These are phyloP conservation scores for Teunomyces stri DNA, from an alignment of 805 yeast species.

Conservation along the genomic window DNA sequence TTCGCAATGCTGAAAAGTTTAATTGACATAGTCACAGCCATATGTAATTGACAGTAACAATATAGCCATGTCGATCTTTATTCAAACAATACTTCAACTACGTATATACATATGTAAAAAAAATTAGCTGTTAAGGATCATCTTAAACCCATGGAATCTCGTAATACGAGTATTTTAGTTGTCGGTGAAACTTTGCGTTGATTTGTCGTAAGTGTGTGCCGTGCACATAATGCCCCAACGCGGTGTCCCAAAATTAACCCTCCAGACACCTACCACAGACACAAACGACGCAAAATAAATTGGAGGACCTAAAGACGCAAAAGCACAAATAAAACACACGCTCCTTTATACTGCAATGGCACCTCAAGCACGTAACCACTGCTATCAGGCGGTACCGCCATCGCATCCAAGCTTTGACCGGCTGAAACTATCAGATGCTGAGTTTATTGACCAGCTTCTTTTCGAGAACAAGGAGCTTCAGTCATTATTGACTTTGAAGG, in stretches of 20 bases:
- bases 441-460: constrained; percentile 33
- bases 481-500: constrained; percentile 11
- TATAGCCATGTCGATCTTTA: not conserved
- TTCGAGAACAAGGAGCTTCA: constrained; percentile 37
- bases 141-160: too few species aligned
- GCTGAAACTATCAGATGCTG: constrained; percentile 22
- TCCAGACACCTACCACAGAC: not conserved
- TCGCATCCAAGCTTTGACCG: constrained; percentile 38
- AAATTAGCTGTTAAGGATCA: too few species aligned
- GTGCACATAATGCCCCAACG: constrained; percentile 1
- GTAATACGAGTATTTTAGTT: not conserved
- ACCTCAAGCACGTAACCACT: not conserved
- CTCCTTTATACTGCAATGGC: not conserved
- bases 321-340: not conserved
- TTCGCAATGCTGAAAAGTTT: not conserved
- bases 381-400: constrained; percentile 19
- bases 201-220: not conserved
- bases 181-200: not conserved
- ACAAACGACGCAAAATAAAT: not conserved
- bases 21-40: not conserved
- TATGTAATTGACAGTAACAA: not conserved
- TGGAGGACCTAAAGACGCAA: not conserved
- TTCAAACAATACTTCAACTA: not conserved
- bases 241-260: not conserved
- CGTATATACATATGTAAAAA: too few species aligned